phyloP scores from a whole-genome alignment of 2,329 filamentous ascomycete genomes.

The Trichothecium sympodiale region DNA sequence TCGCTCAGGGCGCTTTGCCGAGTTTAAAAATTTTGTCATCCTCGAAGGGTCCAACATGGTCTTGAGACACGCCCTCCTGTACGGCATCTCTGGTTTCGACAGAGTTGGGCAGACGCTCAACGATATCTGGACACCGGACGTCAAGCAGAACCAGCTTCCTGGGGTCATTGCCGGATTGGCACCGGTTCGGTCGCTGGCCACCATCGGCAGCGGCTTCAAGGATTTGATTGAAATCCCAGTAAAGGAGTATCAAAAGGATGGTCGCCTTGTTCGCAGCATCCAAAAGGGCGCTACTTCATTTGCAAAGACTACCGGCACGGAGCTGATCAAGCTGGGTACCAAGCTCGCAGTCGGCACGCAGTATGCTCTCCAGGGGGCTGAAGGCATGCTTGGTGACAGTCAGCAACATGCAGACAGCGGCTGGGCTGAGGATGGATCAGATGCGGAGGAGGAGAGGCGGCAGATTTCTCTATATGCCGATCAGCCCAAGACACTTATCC shows the following conservation, averaged over 20 bases:
- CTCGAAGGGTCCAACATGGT: constrained; percentile 82
- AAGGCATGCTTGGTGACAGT: constrained; percentile 58
- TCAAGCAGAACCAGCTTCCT: constrained; percentile 79
- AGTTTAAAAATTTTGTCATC: constrained; percentile 98
- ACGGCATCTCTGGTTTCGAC: constrained; percentile 85
- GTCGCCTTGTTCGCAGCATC: constrained; percentile 80
- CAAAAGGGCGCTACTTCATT: constrained; percentile 85
- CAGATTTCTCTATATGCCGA: constrained; percentile 88
- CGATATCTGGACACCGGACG: constrained; percentile 92
- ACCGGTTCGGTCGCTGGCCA: constrained; percentile 80
- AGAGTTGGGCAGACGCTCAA: constrained; percentile 82
- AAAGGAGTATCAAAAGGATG: constrained; percentile 87
- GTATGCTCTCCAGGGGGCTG: constrained; percentile 80
- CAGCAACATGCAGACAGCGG: constrained; percentile 17
- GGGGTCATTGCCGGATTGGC: constrained; percentile 81
- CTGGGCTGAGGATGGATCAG: constrained; percentile 49
- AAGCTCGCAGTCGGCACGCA: constrained; percentile 93
- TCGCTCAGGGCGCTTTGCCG: constrained; percentile 84
- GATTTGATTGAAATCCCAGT: constrained; percentile 85
- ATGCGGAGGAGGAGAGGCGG: constrained; percentile 58
- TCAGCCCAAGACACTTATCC: constrained; percentile 79
- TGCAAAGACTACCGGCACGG: constrained; percentile 84
- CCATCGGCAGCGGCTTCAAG: constrained; percentile 76
- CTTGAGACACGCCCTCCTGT: constrained; percentile 81
- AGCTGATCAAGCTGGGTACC: constrained; percentile 87